Base-by-base conservation (phyloP, 257 asterid genomes). In the Lycium ferocissimum region DNA sequence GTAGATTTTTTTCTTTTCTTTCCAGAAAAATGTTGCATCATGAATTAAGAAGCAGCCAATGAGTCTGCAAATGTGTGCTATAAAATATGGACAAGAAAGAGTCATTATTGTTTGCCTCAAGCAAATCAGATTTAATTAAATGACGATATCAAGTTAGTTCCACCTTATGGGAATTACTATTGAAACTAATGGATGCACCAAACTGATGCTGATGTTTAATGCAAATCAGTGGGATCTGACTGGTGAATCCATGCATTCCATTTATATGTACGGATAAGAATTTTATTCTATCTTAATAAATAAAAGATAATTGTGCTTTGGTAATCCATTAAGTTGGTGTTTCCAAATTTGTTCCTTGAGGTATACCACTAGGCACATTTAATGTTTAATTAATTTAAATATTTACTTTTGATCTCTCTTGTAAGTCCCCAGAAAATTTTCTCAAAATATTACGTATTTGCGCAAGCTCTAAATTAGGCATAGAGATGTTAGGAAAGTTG, bases 101-200 rank as follows among this genome's bases (percentile, higher is more conserved):
- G 89, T 84, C 87, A 11, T 75, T 87, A 86, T 83, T 26, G 33
- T 26, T 86, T 86, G 88, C 84, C 88, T 86, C 79, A 62, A 61
- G 49, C 35, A 3, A n/a, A 33, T 2, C 37, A 49, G 15, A 17
- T 38, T 40, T 38, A 17, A 43, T 63, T 82, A 65, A 67, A 66
- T 40, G 82, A 76, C 1, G 82, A 26, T 26, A 43, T 67, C 82
- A 54, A 66, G 57, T 75, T 83, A 70, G 58, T 6, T 70, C 87
- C 85, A 69, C 53, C 62, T 80, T 80, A 33, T 75, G 12, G 26
- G 45, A 14, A 8, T 4, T 9, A 62, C 7, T 76, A 26, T 76
- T 51, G 26, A 51, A 51, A 51, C 58, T 45, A 72, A 69, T 62
- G 43, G 75, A 82, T 73, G 53, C 62, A 72, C 57, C 83, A 82